Evolutionary conservation across 768 basidiomycete species (phyloP).

Genomic region (Kwoniella bestiolae): DNA sequence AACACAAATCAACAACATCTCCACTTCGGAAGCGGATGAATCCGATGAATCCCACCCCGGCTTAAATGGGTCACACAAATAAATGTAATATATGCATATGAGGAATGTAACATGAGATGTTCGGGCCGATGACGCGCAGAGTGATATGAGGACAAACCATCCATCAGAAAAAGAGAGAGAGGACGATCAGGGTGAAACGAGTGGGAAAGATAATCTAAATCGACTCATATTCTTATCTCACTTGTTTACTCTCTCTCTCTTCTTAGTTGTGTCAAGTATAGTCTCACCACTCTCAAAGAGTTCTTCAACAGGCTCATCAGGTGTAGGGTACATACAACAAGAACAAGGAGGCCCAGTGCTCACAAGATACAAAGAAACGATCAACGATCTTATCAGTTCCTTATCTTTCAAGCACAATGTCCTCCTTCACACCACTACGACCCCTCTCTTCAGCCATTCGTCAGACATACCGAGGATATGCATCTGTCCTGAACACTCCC

Average conservation of each 20-base stretch:
- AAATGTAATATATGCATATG: background rate
- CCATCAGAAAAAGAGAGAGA: no score
- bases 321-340: no score
- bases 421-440: constrained; percentile 4
- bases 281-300: background rate
- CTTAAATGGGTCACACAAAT: background rate
- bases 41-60: background rate
- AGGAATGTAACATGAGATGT: background rate
- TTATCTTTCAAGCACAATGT: background rate
- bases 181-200: no score
- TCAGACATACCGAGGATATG: constrained; percentile 11
- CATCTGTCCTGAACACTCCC: constrained; percentile 17
- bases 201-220: background rate
- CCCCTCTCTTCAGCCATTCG: background rate
- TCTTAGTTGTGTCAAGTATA: background rate
- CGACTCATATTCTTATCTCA: constrained; percentile 2
- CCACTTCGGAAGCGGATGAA: constrained; percentile 6
- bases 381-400: background rate
- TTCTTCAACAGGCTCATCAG: constrained; percentile 5
- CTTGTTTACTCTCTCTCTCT: background rate
- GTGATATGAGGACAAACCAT: background rate
- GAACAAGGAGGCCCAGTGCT: background rate
- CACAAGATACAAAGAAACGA: background rate
- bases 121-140: constrained; percentile 10
- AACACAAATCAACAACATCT: background rate